Percentiles rank a stretch among this genome's conserved stretches.
These are phyloP conservation scores for Phyllosticta citriasiana DNA, from an alignment of 2,329 filamentous ascomycete species.

Conservation along the genomic window DNA sequence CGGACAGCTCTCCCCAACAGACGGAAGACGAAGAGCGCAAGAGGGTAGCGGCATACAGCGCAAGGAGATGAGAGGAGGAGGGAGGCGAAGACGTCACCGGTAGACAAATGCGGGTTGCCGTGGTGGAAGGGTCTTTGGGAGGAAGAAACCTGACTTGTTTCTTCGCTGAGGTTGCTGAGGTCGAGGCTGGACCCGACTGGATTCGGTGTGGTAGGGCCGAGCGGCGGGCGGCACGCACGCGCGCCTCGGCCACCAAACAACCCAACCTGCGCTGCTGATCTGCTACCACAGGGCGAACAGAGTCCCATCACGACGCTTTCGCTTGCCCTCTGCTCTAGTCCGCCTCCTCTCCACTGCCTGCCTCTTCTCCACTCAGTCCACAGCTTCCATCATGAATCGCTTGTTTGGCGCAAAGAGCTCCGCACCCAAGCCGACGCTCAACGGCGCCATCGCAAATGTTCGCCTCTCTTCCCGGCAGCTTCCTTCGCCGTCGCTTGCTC, in stretches of 20 bases:
- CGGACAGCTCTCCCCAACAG: slow-evolving; percentile 8
- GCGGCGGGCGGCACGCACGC: not conserved
- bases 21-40: not conserved
- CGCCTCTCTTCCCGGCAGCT: slow-evolving; percentile 14
- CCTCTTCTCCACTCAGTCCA: not conserved
- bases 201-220: slow-evolving; percentile 1
- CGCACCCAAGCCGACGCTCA: slow-evolving; percentile 81
- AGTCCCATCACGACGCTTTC: not conserved
- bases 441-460: slow-evolving; percentile 73
- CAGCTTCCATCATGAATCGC: slow-evolving; percentile 65
- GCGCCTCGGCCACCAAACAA: not conserved
- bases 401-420: slow-evolving; percentile 84
- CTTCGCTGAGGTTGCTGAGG: not conserved
- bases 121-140: not conserved
- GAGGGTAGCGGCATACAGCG: slow-evolving; percentile 5
- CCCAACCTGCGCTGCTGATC: not conserved
- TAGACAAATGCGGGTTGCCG: not conserved
- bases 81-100: not conserved
- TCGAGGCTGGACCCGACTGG: not conserved
- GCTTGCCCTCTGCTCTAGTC: not conserved
- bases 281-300: not conserved
- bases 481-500: slow-evolving; percentile 12
- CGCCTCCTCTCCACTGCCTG: not conserved
- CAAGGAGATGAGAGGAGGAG: slow-evolving; percentile 1
- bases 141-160: not conserved